Conservation (phyloP, 2,329 filamentous ascomycete genomes). For the Apiospora marii region DNA sequence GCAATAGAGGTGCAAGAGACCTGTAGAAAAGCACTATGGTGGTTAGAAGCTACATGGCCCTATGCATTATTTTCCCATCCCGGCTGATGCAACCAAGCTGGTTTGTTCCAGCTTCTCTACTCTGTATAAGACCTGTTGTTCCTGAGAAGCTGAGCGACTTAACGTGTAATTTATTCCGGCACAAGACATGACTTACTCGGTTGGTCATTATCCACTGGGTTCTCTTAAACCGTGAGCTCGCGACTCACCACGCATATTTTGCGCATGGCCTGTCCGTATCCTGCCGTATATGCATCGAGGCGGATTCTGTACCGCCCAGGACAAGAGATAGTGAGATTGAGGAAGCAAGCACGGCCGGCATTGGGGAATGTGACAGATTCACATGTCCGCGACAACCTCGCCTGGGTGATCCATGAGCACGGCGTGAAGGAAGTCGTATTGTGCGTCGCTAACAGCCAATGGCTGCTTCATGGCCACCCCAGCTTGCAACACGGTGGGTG, state of each 20-base stretch:
- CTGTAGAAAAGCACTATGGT: too few relatives aligned
- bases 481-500: constrained; percentile 6
- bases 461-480: not conserved
- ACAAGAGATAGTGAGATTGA: not conserved
- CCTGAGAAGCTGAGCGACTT: too few relatives aligned
- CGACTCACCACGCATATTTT: not conserved
- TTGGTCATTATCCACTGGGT: too few relatives aligned
- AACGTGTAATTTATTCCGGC: too few relatives aligned
- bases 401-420: not conserved
- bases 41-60: too few relatives aligned
- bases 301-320: not conserved
- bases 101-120: too few relatives aligned
- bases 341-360: not conserved
- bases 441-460: not conserved
- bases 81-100: too few relatives aligned
- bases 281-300: not conserved
- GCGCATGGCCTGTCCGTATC: not conserved
- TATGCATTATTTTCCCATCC: too few relatives aligned
- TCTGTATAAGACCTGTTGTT: too few relatives aligned
- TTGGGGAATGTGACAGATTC: not conserved
- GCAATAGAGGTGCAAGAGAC: too few relatives aligned
- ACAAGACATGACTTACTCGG: too few relatives aligned
- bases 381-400: not conserved
- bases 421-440: not conserved
- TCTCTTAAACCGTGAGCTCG: not conserved